Percentiles rank a stretch among this genome's conserved stretches.
Conservation (phyloP, 208 protist genomes). For the Naegleria gruberi region DNA sequence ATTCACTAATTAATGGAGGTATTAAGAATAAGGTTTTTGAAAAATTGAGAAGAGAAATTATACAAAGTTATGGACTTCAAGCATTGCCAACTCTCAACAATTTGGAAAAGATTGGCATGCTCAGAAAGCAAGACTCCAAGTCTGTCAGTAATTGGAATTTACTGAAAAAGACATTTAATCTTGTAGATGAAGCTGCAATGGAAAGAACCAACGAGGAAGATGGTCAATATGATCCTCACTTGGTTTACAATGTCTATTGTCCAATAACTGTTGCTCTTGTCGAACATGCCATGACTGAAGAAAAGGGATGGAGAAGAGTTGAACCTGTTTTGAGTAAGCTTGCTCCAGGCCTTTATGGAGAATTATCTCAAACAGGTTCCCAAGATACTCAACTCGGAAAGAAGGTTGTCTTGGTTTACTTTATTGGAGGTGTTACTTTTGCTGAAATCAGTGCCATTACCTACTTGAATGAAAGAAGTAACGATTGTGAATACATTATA, state of each 20-base stretch:
- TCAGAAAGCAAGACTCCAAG: neutral
- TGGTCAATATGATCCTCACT: neutral
- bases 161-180: too few species aligned
- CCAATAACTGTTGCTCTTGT: neutral
- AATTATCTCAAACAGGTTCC: neutral
- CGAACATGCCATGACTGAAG: neutral
- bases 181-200: too few species aligned
- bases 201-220: neutral
- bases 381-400: neutral
- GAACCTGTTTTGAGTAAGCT: neutral
- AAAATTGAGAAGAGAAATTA: neutral
- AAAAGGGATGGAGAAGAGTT: neutral
- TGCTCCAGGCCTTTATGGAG: neutral
- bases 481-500: constrained; percentile 45
- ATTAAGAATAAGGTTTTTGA: neutral
- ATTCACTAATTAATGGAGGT: neutral
- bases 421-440: neutral
- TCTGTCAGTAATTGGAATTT: neutral
- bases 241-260: neutral
- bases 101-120: neutral
- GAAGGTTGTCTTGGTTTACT: neutral
- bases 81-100: neutral
- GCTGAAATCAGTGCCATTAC: neutral
- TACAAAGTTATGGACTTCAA: neutral
- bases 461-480: neutral